These are phyloP conservation scores for Purpureocillium takamizusanense DNA, from an alignment of 2,329 filamentous ascomycete species.

Conservation along the genomic window DNA sequence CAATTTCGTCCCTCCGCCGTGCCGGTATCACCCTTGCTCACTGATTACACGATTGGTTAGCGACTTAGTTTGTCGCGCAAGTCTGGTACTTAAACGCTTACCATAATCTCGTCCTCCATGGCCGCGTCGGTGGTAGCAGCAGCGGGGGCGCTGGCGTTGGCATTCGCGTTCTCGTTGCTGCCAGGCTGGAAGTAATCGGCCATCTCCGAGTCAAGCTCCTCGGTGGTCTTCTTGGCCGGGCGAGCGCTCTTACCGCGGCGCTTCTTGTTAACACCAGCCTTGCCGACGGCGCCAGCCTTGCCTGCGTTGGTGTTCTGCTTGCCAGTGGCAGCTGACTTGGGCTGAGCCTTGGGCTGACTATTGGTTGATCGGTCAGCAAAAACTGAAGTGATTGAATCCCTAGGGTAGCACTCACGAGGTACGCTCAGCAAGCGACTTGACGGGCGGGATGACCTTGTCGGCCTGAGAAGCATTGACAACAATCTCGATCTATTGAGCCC, in stretches of 20 bases:
- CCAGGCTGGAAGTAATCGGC: conserved; percentile 72
- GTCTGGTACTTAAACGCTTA: conserved; percentile 12
- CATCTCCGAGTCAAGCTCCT: conserved; percentile 97
- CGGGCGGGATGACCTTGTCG: conserved; percentile 54
- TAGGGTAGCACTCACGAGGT: conserved; percentile 46
- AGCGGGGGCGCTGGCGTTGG: conserved; percentile 37
- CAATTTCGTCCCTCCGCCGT: not conserved
- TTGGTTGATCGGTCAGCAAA: conserved; percentile 5
- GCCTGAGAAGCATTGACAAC: conserved; percentile 70
- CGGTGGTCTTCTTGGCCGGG: conserved; percentile 77
- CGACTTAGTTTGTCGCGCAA: not conserved
- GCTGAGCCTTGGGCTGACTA: conserved; percentile 39
- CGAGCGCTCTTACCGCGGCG: conserved; percentile 51
- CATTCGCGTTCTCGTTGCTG: conserved; percentile 34
- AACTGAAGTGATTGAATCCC: not conserved
- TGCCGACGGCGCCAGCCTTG: conserved; percentile 28
- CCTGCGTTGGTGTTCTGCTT: conserved; percentile 52
- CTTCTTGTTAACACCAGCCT: conserved; percentile 42
- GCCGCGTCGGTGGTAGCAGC: conserved; percentile 43
- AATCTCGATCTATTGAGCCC: conserved; percentile 67
- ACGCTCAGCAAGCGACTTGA: conserved; percentile 72
- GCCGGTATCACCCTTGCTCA: not conserved
- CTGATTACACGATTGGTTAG: conserved; percentile 4
- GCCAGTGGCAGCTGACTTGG: conserved; percentile 69
- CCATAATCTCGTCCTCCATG: conserved; percentile 60